These are phyloP conservation scores for Fusarium penzigii DNA, from an alignment of 2,329 filamentous ascomycete species.

Conservation along the genomic window DNA sequence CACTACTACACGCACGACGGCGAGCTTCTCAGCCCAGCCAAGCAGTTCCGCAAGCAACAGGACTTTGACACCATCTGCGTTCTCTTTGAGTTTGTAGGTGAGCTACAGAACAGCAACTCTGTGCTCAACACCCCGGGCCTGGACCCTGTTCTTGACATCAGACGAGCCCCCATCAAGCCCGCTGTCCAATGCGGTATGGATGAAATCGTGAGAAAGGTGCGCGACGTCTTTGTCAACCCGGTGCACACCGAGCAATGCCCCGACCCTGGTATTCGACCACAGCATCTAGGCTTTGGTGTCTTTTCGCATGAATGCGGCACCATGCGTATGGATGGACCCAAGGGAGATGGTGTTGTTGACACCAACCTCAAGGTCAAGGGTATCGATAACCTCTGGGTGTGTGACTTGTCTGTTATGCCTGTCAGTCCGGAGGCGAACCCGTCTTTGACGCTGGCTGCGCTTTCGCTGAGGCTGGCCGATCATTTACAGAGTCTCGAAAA, in stretches of 20 bases:
- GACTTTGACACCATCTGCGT: slow-evolving; percentile 19
- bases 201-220: background rate
- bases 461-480: slow-evolving; percentile 14
- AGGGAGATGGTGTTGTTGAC: slow-evolving; percentile 6
- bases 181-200: slow-evolving; percentile 15
- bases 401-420: slow-evolving; percentile 16
- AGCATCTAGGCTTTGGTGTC: slow-evolving; percentile 17
- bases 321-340: slow-evolving; percentile 17
- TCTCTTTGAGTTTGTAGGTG: slow-evolving; percentile 13
- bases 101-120: slow-evolving; percentile 5
- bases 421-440: slow-evolving; percentile 19
- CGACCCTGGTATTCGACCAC: slow-evolving; percentile 7
- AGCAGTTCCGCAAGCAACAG: slow-evolving; percentile 5
- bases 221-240: slow-evolving; percentile 5
- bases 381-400: slow-evolving; percentile 13
- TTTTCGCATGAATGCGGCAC: slow-evolving; percentile 21
- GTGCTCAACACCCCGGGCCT: slow-evolving; percentile 10
- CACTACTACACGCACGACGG: slow-evolving; percentile 14
- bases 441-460: slow-evolving; percentile 10
- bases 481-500: slow-evolving; percentile 1
- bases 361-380: slow-evolving; percentile 11
- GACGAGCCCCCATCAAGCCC: slow-evolving; percentile 4
- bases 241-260: background rate
- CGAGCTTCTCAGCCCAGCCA: slow-evolving; percentile 2
- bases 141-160: slow-evolving; percentile 12